Conservation (phyloP, 2,329 filamentous ascomycete genomes). For the Cyphellophora attinorum region DNA sequence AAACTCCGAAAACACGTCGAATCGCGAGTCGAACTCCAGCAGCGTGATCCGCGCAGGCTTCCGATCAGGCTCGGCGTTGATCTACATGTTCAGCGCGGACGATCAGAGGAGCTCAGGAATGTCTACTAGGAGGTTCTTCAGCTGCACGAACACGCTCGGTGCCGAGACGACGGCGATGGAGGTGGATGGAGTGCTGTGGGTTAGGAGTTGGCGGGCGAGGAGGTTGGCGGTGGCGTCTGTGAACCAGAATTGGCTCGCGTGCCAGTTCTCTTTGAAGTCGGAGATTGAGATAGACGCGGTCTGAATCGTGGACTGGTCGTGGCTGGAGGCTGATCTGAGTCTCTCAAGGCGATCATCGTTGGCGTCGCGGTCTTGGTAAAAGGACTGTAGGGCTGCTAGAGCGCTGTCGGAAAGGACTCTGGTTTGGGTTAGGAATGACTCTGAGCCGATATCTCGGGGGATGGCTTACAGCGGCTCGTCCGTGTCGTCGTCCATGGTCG, state of each 20-base stretch:
- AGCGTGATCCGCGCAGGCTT: slow-evolving; percentile 50
- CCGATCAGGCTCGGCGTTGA: slow-evolving; percentile 3
- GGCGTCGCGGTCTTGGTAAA: slow-evolving; percentile 63
- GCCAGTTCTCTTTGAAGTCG: slow-evolving; percentile 71
- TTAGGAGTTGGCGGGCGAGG: slow-evolving; percentile 57
- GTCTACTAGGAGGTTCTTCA: slow-evolving; percentile 60
- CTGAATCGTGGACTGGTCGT: slow-evolving; percentile 40
- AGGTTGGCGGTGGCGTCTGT: slow-evolving; percentile 59
- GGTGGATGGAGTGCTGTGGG: slow-evolving; percentile 46
- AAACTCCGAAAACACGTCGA: slow-evolving; percentile 65
- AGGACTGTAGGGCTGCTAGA: slow-evolving; percentile 60
- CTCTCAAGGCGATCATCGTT: slow-evolving; percentile 58
- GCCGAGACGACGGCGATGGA: slow-evolving; percentile 62
- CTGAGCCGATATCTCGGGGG: not conserved
- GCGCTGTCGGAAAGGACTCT: slow-evolving; percentile 58
- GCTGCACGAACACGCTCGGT: slow-evolving; percentile 66
- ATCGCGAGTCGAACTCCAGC: slow-evolving; percentile 66
- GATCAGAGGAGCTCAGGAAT: slow-evolving; percentile 5
- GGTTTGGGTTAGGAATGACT: slow-evolving; percentile 3
- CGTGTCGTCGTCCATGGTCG: slow-evolving; percentile 9
- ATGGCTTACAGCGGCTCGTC: slow-evolving; percentile 16
- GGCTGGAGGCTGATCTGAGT: slow-evolving; percentile 53
- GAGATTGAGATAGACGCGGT: slow-evolving; percentile 48
- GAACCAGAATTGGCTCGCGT: slow-evolving; percentile 78
- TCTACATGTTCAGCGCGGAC: slow-evolving; percentile 2